These are phyloP conservation scores for Brassica rapa DNA, from an alignment of 345 rosid genomes.

Conservation along the genomic window DNA sequence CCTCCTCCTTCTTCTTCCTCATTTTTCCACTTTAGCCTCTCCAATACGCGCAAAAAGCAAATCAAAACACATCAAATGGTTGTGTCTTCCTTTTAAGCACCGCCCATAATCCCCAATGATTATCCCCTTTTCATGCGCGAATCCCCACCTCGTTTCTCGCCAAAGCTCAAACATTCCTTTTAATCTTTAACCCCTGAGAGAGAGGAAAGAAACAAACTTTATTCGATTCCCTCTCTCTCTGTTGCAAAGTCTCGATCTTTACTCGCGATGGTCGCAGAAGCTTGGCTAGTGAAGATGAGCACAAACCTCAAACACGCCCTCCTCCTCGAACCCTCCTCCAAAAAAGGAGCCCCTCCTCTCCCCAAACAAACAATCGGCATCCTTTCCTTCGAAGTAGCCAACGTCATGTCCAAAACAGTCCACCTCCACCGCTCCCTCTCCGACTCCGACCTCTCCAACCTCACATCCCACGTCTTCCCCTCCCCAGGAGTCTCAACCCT, in stretches of 20 bases:
- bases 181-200: neutral
- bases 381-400: conserved; percentile 91
- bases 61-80: conserved; percentile 34
- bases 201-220: conserved; percentile 7
- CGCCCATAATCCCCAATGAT: conserved; percentile 38
- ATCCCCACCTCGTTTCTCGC: conserved; percentile 9
- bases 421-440: conserved; percentile 82
- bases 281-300: conserved; percentile 95
- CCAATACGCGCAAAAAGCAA: conserved; percentile 17
- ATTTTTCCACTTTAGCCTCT: conserved; percentile 8
- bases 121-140: conserved; percentile 38
- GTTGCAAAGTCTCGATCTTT: conserved; percentile 26
- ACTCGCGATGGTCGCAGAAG: conserved; percentile 77
- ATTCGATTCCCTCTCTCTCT: neutral
- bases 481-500: conserved; percentile 62
- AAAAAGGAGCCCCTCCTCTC: conserved; percentile 43
- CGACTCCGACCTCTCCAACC: conserved; percentile 71
- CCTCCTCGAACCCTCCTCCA: conserved; percentile 57
- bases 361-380: conserved; percentile 66
- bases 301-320: conserved; percentile 81
- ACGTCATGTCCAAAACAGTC: conserved; percentile 79
- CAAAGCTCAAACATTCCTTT: neutral
- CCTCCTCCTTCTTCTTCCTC: conserved; percentile 2
- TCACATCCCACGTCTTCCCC: conserved; percentile 66
- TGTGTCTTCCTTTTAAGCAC: neutral